A percentile compares a stretch with the other conserved stretches of the same genome.
These are phyloP conservation scores for Colletotrichum sp. DNA, from an alignment of 2,329 filamentous ascomycete genomes.

Conservation along the genomic window DNA sequence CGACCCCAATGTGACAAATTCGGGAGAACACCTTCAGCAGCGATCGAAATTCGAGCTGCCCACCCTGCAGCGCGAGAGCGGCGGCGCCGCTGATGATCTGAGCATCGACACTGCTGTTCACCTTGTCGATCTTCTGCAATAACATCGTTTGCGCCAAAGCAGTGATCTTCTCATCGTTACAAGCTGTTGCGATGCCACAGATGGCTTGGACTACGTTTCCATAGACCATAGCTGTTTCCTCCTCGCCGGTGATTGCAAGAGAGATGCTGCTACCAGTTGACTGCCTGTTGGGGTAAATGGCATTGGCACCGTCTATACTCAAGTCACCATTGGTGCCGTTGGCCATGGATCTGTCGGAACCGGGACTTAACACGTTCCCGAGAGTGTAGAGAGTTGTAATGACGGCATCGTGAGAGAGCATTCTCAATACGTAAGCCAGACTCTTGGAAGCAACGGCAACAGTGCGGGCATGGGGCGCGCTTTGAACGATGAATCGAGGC, in stretches of 20 bases:
- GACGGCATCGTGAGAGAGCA: conserved; percentile 87
- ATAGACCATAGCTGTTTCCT: conserved; percentile 79
- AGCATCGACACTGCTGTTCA: conserved; percentile 79
- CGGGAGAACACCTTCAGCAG: conserved; percentile 83
- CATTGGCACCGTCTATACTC: conserved; percentile 35
- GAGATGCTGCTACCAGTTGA: conserved; percentile 81
- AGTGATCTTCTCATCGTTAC: conserved; percentile 88
- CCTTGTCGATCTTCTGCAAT: conserved; percentile 90
- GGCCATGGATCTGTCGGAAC: conserved; percentile 56
- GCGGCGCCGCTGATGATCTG: conserved; percentile 86
- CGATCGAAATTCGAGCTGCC: conserved; percentile 81
- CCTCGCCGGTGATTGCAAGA: conserved; percentile 73
- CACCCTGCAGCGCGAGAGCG: conserved; percentile 75
- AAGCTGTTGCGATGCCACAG: conserved; percentile 82
- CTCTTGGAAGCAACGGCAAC: conserved; percentile 82
- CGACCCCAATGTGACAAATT: conserved; percentile 73
- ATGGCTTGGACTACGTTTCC: conserved; percentile 94
- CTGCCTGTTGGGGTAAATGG: conserved; percentile 58
- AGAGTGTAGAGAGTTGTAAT: conserved; percentile 96
- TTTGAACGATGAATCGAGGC: conserved; percentile 87
- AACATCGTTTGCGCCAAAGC: conserved; percentile 94
- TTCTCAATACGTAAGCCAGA: conserved; percentile 78
- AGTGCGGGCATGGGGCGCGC: conserved; percentile 70
- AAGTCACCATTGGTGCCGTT: conserved; percentile 55
- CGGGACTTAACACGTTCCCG: conserved; percentile 91